phyloP scores from a whole-genome alignment of 371 early-diverging fungal species.

The Entomophthora muscae region DNA sequence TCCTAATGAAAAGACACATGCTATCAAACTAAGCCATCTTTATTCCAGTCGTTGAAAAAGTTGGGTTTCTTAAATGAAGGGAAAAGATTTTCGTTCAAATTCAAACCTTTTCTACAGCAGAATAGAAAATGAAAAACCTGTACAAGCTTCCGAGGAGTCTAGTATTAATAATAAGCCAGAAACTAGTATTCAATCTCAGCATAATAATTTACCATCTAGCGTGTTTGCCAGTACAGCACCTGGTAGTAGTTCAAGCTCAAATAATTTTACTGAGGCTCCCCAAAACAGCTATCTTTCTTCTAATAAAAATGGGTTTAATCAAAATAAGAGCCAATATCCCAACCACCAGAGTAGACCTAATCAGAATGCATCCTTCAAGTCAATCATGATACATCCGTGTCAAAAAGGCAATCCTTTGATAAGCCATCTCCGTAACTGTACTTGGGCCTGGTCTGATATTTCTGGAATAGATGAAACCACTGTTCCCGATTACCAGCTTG shows the following conservation, averaged over 20 bases:
- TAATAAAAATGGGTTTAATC: not conserved
- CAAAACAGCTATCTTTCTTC: not conserved
- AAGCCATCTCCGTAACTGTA: not conserved
- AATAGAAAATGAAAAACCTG: not conserved
- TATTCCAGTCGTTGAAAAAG: too few relatives aligned
- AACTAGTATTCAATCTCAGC: not conserved
- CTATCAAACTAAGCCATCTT: too few relatives aligned
- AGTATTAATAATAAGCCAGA: not conserved
- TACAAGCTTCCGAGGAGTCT: not conserved
- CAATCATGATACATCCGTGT: not conserved
- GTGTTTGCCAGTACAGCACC: not conserved
- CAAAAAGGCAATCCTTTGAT: not conserved
- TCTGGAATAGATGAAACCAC: not conserved
- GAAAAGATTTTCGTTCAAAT: not conserved
- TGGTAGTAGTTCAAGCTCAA: not conserved
- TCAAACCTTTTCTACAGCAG: not conserved
- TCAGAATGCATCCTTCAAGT: not conserved
- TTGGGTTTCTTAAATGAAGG: not conserved
- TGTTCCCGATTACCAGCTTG: not conserved
- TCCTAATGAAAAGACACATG: too few relatives aligned
- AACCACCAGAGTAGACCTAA: not conserved
- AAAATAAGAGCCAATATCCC: too few relatives aligned
- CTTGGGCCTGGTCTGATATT: not conserved
- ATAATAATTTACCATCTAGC: not conserved
- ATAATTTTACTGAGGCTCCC: not conserved